Conservation (phyloP, 768 basidiomycete species). For the Rhizopogon salebrosus region DNA sequence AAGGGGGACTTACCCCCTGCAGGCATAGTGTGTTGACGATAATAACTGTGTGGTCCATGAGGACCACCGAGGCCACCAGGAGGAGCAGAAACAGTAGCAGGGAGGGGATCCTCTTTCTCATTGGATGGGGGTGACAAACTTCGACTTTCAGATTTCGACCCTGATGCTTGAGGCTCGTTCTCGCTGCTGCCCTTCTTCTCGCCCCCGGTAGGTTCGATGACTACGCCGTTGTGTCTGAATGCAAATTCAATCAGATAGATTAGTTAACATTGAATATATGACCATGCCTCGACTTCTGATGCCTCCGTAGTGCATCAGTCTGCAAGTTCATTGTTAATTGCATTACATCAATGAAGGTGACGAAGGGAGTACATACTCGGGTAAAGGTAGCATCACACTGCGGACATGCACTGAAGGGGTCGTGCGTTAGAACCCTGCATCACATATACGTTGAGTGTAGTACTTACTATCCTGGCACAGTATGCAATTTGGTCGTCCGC, state of each 20-base stretch:
- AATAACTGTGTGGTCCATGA: conserved; percentile 50
- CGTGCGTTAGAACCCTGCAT: conserved; percentile 12
- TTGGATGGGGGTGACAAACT: conserved; percentile 42
- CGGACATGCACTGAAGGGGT: conserved; percentile 53
- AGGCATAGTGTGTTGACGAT: conserved; percentile 57
- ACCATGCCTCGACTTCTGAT: conserved; percentile 71
- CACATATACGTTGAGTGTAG: conserved; percentile 2
- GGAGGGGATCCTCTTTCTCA: conserved; percentile 27
- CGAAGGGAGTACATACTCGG: conserved; percentile 44
- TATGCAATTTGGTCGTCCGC: conserved; percentile 73
- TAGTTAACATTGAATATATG: neutral
- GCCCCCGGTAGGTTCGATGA: conserved; percentile 46
- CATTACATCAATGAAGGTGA: conserved; percentile 12
- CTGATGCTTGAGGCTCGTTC: conserved; percentile 29
- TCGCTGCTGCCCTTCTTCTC: conserved; percentile 15
- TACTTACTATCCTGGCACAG: conserved; percentile 66
- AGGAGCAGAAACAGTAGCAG: conserved; percentile 29
- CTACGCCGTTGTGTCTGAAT: conserved; percentile 56
- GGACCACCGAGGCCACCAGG: conserved; percentile 26
- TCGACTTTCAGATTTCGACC: conserved; percentile 45
- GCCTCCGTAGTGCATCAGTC: conserved; percentile 79
- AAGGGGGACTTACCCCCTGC: conserved; percentile 30
- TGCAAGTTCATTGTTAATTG: conserved; percentile 18
- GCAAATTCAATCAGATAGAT: conserved; percentile 1
- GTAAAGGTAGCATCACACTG: conserved; percentile 81